phyloP scores from a whole-genome alignment of 2,329 filamentous ascomycete species.

The Colletotrichum abscissum region DNA sequence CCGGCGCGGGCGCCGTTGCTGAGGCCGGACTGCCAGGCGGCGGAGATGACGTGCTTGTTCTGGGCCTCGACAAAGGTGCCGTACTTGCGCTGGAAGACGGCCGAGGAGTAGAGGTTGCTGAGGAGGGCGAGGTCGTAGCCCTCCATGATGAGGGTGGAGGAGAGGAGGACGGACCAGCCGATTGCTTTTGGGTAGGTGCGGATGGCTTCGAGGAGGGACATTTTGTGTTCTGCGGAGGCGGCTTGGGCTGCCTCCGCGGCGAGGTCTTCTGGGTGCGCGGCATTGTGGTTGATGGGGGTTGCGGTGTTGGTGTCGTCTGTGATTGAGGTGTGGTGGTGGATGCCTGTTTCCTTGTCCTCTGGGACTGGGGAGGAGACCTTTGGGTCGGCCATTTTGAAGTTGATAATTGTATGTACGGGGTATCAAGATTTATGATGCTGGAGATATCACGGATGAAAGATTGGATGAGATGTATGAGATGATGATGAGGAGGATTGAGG shows the following conservation, averaged over 20 bases:
- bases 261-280: conserved; percentile 38
- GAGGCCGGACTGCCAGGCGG: conserved; percentile 68
- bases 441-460: not conserved
- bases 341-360: conserved; percentile 37
- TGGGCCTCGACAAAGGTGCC: conserved; percentile 48
- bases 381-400: conserved; percentile 40
- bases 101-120: conserved; percentile 60
- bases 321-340: conserved; percentile 42
- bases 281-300: not conserved
- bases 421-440: not conserved
- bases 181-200: conserved; percentile 59
- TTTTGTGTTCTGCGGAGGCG: conserved; percentile 52
- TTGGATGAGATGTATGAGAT: not conserved
- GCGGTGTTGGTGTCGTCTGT: conserved; percentile 14
- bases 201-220: conserved; percentile 53
- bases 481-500: too few species aligned
- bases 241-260: conserved; percentile 53
- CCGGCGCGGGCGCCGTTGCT: conserved; percentile 65
- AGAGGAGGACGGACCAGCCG: conserved; percentile 58
- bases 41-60: conserved; percentile 59
- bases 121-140: conserved; percentile 63
- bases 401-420: not conserved
- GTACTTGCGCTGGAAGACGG: conserved; percentile 57
- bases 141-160: conserved; percentile 61
- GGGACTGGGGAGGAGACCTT: conserved; percentile 14